A percentile compares a stretch with the other conserved stretches of the same genome.
phyloP scores from a whole-genome alignment of 2,329 filamentous ascomycete genomes.

The Epichloe amarillans region DNA sequence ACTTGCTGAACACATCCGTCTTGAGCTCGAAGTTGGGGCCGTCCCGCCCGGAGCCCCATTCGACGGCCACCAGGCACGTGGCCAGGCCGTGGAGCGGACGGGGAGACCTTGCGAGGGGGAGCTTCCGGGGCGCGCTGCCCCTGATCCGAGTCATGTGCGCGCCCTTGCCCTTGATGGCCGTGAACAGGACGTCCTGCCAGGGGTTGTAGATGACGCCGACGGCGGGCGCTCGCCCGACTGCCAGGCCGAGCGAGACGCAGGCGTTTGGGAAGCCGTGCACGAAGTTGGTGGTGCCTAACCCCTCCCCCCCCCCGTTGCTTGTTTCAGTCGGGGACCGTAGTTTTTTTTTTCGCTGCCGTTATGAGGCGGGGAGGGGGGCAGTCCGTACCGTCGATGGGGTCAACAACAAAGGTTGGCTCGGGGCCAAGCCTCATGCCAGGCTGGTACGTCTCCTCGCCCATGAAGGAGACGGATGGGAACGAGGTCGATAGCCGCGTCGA shows the following conservation, averaged over 20 bases:
- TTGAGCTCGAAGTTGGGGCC: slow-evolving; percentile 62
- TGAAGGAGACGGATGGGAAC: slow-evolving; percentile 48
- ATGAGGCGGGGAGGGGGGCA: not conserved
- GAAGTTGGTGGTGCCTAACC: slow-evolving; percentile 60
- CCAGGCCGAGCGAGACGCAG: slow-evolving; percentile 63
- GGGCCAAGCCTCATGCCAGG: slow-evolving; percentile 49
- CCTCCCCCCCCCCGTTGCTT: too few species aligned
- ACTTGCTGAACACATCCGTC: slow-evolving; percentile 47
- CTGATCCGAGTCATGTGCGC: slow-evolving; percentile 41
- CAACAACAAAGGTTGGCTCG: slow-evolving; percentile 65
- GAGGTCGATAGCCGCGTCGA: slow-evolving; percentile 33
- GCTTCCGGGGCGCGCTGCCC: slow-evolving; percentile 21
- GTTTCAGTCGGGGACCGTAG: too few species aligned
- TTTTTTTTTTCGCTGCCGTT: too few species aligned
- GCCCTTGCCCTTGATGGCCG: slow-evolving; percentile 53
- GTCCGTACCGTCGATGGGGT: slow-evolving; percentile 58
- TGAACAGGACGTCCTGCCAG: slow-evolving; percentile 56
- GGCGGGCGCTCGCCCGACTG: slow-evolving; percentile 45
- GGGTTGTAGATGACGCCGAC: slow-evolving; percentile 75
- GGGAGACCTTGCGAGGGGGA: slow-evolving; percentile 32
- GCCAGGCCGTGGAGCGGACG: slow-evolving; percentile 47
- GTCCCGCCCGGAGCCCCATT: slow-evolving; percentile 58
- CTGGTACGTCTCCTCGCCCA: slow-evolving; percentile 67
- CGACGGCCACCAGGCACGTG: slow-evolving; percentile 51
- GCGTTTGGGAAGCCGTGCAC: slow-evolving; percentile 63